Evolutionary conservation across 2,329 filamentous ascomycete species (phyloP).

Genomic region (Didymella segeticola): DNA sequence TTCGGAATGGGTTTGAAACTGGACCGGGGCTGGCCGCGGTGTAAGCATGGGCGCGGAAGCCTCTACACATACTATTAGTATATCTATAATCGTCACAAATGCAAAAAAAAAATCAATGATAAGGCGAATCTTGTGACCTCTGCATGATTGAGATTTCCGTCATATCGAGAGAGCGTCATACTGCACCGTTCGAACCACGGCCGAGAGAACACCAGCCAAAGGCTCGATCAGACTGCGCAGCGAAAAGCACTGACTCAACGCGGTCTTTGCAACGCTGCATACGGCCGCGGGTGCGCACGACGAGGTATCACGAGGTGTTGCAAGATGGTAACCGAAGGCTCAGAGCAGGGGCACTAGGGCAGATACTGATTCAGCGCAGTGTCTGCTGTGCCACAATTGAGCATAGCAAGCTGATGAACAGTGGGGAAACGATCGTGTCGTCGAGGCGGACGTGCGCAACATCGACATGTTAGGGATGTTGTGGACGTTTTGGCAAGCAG

Average conservation of each 20-base stretch:
- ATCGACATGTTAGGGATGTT: background rate
- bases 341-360: background rate
- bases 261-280: background rate
- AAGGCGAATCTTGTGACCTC: background rate
- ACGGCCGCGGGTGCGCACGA: slow-evolving; percentile 13
- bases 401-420: background rate
- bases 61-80: background rate
- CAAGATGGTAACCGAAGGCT: background rate
- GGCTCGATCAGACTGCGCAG: background rate
- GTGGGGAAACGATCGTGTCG: slow-evolving; percentile 4
- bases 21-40: background rate
- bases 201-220: background rate
- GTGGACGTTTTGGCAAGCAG: background rate
- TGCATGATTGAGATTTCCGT: background rate
- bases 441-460: slow-evolving; percentile 3
- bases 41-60: background rate
- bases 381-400: background rate
- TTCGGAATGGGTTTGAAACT: background rate
- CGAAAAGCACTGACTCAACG: background rate
- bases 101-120: background rate
- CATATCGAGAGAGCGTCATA: background rate
- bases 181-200: no score
- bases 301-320: background rate
- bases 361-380: background rate
- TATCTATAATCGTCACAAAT: background rate